phyloP scores from a whole-genome alignment of 208 protist species.

The Leishmania tarentolae region DNA sequence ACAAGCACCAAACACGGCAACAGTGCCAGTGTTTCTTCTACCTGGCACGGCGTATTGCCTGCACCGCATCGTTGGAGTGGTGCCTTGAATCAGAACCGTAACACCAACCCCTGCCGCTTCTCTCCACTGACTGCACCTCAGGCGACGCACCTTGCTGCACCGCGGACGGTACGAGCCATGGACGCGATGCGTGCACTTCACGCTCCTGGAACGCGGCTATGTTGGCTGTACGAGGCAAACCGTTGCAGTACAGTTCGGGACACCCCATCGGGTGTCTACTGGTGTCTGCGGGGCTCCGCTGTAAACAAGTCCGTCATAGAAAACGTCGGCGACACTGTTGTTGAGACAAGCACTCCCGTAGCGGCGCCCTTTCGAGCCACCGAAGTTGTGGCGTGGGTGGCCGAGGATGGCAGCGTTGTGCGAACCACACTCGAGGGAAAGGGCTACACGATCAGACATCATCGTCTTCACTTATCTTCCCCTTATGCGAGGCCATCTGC shows the following conservation, averaged over 20 bases:
- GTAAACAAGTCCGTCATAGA: neutral
- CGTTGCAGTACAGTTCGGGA: constrained; percentile 29
- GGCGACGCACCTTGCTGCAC: constrained; percentile 27
- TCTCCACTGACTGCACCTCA: constrained; percentile 16
- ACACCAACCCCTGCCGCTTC: constrained; percentile 23
- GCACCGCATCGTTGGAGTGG: constrained; percentile 31
- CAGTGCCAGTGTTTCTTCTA: neutral
- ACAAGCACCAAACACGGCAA: neutral
- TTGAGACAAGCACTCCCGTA: neutral
- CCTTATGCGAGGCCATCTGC: constrained; percentile 24
- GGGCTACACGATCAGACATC: constrained; percentile 63
- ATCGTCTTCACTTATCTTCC: constrained; percentile 17
- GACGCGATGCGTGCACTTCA: constrained; percentile 25
- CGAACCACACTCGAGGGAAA: constrained; percentile 32
- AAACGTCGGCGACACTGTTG: neutral
- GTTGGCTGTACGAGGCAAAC: constrained; percentile 45
- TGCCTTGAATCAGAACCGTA: constrained; percentile 9
- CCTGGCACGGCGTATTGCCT: constrained; percentile 22
- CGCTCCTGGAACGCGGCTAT: constrained; percentile 24
- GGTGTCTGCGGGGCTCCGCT: constrained; percentile 33
- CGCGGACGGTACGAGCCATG: constrained; percentile 22
- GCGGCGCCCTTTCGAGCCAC: neutral
- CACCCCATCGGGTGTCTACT: constrained; percentile 70
- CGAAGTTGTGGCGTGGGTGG: constrained; percentile 58
- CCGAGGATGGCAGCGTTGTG: constrained; percentile 70